These are phyloP conservation scores for Parmales sp. DNA, from an alignment of 108 stramenopile species.

Conservation along the genomic window DNA sequence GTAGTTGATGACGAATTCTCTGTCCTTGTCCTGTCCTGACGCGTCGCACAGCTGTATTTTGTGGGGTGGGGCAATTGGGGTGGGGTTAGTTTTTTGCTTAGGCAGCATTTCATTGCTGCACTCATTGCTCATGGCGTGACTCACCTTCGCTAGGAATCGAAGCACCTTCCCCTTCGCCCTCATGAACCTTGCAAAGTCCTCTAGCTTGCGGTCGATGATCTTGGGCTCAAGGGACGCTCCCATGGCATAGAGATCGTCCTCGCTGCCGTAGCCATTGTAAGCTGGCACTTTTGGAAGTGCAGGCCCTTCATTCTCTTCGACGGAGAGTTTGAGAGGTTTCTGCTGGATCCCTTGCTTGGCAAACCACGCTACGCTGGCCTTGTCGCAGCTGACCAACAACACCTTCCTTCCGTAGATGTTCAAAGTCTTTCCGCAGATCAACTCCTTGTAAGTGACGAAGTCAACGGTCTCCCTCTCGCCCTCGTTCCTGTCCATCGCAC, in stretches of 20 bases:
- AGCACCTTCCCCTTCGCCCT: slow-evolving; percentile 17
- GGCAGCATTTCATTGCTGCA: too few species aligned
- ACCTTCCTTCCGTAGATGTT: slow-evolving; percentile 14
- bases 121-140: not conserved
- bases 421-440: slow-evolving; percentile 13
- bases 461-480: not conserved
- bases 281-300: slow-evolving; percentile 15
- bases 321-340: not conserved
- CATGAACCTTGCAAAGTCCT: slow-evolving; percentile 11
- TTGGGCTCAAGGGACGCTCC: not conserved
- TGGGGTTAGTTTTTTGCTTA: too few species aligned
- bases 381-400: slow-evolving; percentile 18
- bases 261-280: slow-evolving; percentile 27
- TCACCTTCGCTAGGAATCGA: slow-evolving; percentile 7
- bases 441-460: slow-evolving; percentile 6
- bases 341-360: slow-evolving; percentile 15
- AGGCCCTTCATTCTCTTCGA: slow-evolving; percentile 11
- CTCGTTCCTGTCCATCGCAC: not conserved
- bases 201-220: slow-evolving; percentile 7
- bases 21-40: not conserved
- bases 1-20: slow-evolving; percentile 36
- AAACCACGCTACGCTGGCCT: slow-evolving; percentile 7
- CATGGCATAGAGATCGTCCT: slow-evolving; percentile 32
- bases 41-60: not conserved
- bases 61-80: too few species aligned